These are phyloP conservation scores for Ilex asprella DNA, from an alignment of 257 asterid species.

Conservation along the genomic window DNA sequence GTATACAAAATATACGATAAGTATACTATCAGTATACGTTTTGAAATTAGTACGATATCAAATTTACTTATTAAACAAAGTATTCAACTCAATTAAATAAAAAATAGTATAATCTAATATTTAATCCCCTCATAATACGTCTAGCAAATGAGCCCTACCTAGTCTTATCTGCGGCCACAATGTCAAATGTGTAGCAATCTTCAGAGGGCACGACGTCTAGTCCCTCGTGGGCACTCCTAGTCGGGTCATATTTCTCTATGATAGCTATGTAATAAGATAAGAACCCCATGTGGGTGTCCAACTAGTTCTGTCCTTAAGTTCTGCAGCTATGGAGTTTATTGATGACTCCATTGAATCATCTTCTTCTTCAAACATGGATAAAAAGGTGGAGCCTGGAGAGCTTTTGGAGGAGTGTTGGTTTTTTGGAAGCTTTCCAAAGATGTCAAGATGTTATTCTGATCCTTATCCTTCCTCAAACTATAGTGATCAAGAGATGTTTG, in stretches of 20 bases:
- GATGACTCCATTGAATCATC: constrained; percentile 15
- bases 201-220: constrained; percentile 26
- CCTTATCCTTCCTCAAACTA: constrained; percentile 29
- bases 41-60: too few relatives aligned
- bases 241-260: constrained; percentile 33
- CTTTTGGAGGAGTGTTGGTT: constrained; percentile 69
- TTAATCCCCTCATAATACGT: too few relatives aligned
- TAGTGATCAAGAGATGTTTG: not conserved
- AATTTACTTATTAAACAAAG: too few relatives aligned
- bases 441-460: constrained; percentile 55
- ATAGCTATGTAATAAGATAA: constrained; percentile 12
- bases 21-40: too few relatives aligned
- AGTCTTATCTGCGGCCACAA: constrained; percentile 16
- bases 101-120: too few relatives aligned
- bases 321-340: constrained; percentile 23
- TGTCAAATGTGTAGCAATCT: constrained; percentile 28
- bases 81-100: too few relatives aligned
- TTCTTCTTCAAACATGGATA: constrained; percentile 7
- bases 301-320: too few relatives aligned
- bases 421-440: constrained; percentile 53
- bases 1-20: too few relatives aligned
- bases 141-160: too few relatives aligned
- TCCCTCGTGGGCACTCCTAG: constrained; percentile 50
- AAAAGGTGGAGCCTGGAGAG: constrained; percentile 41
- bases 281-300: constrained; percentile 22